These are phyloP conservation scores for Nothomitra cinnamomea DNA, from an alignment of 2,329 filamentous ascomycete genomes.

Conservation along the genomic window DNA sequence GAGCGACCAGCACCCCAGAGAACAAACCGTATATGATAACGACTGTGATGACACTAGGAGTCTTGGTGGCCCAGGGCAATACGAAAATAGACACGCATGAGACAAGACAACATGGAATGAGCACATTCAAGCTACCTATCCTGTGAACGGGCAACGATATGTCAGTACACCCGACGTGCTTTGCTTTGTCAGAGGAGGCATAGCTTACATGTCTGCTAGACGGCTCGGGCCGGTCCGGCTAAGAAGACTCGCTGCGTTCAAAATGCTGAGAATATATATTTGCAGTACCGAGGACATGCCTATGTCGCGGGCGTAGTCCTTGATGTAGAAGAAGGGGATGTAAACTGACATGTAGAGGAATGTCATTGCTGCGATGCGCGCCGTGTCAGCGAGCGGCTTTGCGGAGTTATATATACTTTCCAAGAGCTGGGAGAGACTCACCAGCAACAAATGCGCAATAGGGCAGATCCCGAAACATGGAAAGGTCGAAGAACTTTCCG, in stretches of 20 bases:
- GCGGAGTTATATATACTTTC: constrained; percentile 15
- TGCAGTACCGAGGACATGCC: constrained; percentile 27
- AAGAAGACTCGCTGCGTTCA: constrained; percentile 33
- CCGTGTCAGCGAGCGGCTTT: constrained; percentile 15
- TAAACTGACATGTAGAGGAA: constrained; percentile 29
- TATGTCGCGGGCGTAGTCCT: constrained; percentile 23
- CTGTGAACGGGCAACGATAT: constrained; percentile 11
- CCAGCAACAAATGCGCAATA: neutral
- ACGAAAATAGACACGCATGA: constrained; percentile 26
- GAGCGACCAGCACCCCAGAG: constrained; percentile 27
- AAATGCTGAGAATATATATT: constrained; percentile 31
- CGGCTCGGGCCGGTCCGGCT: constrained; percentile 32
- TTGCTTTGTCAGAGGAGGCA: neutral
- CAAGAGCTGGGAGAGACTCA: neutral
- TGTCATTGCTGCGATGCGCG: neutral
- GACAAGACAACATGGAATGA: constrained; percentile 21
- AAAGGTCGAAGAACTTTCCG: constrained; percentile 8
- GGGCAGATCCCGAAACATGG: neutral
- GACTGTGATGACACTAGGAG: constrained; percentile 25
- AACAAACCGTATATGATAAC: constrained; percentile 30
- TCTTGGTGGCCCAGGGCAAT: constrained; percentile 25
- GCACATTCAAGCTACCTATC: constrained; percentile 26
- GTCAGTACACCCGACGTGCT: neutral
- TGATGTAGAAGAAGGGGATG: constrained; percentile 26
- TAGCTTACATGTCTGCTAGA: constrained; percentile 19